Evolutionary conservation across 176 grass and related monocot genomes (phyloP).

Genomic region (Triticum dicoccoides): DNA sequence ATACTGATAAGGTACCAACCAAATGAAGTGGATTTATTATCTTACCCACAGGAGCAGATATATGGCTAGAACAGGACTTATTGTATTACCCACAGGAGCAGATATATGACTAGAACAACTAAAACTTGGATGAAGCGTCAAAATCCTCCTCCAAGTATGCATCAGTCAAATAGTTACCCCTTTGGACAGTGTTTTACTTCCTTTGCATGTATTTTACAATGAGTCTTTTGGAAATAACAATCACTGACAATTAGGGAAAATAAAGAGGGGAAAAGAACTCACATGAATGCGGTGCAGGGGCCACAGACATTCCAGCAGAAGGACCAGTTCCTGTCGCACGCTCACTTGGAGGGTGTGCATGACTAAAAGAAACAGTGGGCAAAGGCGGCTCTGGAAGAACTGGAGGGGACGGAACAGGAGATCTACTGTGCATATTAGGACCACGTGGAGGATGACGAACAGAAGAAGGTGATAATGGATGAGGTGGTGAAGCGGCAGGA

Average conservation of each 20-base stretch:
- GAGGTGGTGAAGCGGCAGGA: slow-evolving; percentile 34
- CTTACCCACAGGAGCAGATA: background rate
- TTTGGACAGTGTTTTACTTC: background rate
- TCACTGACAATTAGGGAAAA: background rate
- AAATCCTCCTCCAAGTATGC: background rate
- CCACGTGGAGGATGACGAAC: slow-evolving; percentile 29
- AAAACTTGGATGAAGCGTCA: background rate
- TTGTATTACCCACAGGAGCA: background rate
- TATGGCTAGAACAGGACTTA: background rate
- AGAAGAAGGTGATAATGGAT: slow-evolving; percentile 3
- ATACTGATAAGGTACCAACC: background rate
- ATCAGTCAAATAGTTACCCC: background rate
- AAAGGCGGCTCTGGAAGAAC: slow-evolving; percentile 27
- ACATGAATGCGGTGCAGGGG: slow-evolving; percentile 49
- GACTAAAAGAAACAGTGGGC: slow-evolving; percentile 41
- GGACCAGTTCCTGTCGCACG: slow-evolving; percentile 9
- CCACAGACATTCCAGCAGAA: slow-evolving; percentile 30
- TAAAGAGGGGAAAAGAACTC: slow-evolving; percentile 19
- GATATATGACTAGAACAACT: background rate
- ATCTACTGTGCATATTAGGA: slow-evolving; percentile 8
- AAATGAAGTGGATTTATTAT: background rate
- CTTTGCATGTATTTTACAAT: background rate
- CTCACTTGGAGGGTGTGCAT: slow-evolving; percentile 49
- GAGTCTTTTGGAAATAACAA: background rate
- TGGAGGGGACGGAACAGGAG: slow-evolving; percentile 31